Conservation (phyloP, 140 eudicot genomes). For the Anethum foeniculum region DNA sequence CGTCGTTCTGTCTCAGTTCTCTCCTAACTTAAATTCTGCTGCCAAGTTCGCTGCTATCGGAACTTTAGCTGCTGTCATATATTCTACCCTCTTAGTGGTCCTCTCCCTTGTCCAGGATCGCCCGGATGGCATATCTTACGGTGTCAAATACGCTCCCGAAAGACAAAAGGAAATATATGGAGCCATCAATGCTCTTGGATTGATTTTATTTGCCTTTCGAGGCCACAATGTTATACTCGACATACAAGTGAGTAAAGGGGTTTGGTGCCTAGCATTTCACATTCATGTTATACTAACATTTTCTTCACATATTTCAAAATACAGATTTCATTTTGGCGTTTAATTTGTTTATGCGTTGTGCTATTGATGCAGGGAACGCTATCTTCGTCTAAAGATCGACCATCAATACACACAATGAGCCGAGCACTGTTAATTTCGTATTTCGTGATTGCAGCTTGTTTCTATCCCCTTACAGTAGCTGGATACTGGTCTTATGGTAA, state of each 20-base stretch:
- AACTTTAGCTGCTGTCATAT: constrained; percentile 42
- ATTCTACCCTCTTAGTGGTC: constrained; percentile 36
- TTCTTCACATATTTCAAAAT: no score
- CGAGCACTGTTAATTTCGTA: not conserved
- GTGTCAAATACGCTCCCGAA: constrained; percentile 9
- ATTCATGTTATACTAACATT: no score
- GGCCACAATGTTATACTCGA: constrained; percentile 79
- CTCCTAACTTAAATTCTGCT: constrained; percentile 53
- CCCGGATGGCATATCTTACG: constrained; percentile 8
- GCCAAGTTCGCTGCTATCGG: constrained; percentile 43
- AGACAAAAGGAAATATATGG: constrained; percentile 14
- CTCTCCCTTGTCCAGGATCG: constrained; percentile 31
- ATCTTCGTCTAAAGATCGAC: not conserved
- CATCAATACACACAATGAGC: not conserved
- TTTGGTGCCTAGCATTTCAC: no score
- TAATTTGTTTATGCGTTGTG: not conserved
- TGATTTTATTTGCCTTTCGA: constrained; percentile 57
- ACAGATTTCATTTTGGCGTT: no score
- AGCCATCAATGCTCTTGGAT: constrained; percentile 40
- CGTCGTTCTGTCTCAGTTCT: constrained; percentile 35
- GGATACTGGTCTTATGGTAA: constrained; percentile 4
- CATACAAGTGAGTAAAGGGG: constrained; percentile 48
- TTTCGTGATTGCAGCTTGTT: not conserved
- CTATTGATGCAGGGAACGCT: not conserved
- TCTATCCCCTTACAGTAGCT: not conserved